Percentiles rank a stretch among this genome's conserved stretches.
These are phyloP conservation scores for Rhodamnia argentea DNA, from an alignment of 345 rosid genomes.

Conservation along the genomic window DNA sequence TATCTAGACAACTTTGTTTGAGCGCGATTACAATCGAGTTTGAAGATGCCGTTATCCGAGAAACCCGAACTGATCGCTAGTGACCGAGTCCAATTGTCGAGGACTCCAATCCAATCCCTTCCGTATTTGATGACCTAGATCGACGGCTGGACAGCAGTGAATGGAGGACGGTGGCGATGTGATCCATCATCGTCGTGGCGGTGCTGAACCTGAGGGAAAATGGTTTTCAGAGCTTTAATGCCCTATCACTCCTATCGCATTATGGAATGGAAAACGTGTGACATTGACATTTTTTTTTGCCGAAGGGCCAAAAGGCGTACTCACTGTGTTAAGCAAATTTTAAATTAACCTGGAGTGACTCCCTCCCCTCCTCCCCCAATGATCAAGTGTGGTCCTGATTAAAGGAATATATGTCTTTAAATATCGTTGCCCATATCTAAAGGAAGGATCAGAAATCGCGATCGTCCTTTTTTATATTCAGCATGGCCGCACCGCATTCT, in stretches of 20 bases:
- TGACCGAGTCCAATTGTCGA: background rate
- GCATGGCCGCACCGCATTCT: background rate
- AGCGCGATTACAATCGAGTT: too few species aligned
- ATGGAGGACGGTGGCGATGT: fast-evolving
- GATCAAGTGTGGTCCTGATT: background rate
- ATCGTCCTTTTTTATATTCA: background rate
- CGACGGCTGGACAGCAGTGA: too few species aligned
- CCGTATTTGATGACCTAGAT: background rate
- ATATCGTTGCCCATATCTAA: background rate
- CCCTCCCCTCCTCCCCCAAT: background rate
- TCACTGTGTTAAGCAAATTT: background rate
- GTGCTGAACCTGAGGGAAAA: background rate
- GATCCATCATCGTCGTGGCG: background rate
- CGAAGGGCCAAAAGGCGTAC: background rate
- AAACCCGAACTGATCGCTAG: background rate
- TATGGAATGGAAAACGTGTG: background rate
- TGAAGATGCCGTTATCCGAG: background rate
- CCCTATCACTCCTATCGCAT: background rate
- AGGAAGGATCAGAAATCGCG: background rate
- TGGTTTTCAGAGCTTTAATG: background rate
- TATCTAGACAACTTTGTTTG: background rate
- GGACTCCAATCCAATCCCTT: fast-evolving
- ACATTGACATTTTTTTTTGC: background rate
- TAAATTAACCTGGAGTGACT: background rate
- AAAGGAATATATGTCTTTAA: background rate